Percentiles rank a stretch among this genome's conserved stretches.
Conservation (phyloP, 208 protist genomes). For the Trypanosoma theileri region DNA sequence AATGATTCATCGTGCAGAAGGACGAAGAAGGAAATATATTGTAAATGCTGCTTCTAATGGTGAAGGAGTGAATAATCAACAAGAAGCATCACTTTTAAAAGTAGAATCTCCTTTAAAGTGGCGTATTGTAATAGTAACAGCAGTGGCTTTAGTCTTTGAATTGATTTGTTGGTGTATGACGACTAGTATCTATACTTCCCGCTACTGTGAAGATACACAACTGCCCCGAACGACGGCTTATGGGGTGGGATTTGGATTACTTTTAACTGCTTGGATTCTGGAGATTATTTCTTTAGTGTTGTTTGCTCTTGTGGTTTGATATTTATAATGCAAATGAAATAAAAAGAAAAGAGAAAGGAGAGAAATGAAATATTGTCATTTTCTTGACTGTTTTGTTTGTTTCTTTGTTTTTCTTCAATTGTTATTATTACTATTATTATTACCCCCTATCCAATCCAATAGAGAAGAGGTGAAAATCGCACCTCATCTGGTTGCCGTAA, state of each 20-base stretch:
- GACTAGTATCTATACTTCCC: conserved; percentile 30
- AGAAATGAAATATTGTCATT: no score
- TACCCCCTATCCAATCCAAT: no score
- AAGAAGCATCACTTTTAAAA: not conserved
- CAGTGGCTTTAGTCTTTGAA: conserved; percentile 38
- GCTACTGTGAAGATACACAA: conserved; percentile 39
- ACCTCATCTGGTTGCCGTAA: no score
- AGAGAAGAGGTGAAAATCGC: no score
- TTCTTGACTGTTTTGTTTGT: no score
- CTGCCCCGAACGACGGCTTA: conserved; percentile 37
- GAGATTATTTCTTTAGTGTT: conserved; percentile 33
- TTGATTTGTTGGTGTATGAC: conserved; percentile 70
- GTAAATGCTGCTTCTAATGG: not conserved
- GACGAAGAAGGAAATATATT: not conserved
- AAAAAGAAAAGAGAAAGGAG: no score
- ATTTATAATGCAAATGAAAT: no score
- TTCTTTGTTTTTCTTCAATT: no score
- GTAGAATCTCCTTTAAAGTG: conserved; percentile 32
- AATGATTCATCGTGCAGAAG: conserved; percentile 1
- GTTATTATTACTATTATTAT: no score
- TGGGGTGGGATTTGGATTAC: conserved; percentile 69
- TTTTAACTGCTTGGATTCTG: conserved; percentile 53
- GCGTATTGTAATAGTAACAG: conserved; percentile 31
- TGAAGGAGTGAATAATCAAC: conserved; percentile 1
- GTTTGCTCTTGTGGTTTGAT: conserved; percentile 37